Evolutionary conservation across 2,329 filamentous ascomycete species (phyloP), one percentile per base, ranked within the genome.

Genomic region (Sporothrix variecibatus): DNA sequence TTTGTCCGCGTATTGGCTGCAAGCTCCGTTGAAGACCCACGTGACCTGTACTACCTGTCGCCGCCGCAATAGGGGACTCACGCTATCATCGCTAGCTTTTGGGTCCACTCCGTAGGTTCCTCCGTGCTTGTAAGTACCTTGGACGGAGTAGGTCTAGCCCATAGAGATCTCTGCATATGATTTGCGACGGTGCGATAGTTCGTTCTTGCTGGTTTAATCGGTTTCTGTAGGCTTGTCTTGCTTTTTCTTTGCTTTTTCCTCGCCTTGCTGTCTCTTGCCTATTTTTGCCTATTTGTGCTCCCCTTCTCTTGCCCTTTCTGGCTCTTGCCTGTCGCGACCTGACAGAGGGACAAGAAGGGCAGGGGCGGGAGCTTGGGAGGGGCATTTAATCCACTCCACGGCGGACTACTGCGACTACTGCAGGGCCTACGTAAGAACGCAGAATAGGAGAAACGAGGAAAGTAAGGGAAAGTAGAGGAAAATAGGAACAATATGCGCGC

Each of bases 61-160:
- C 26, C 5, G 58, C 7, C 28, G 58, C 58, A 62, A 62, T 65
- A 28, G 38, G 38, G 53, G 31, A 64, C 34, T 40, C 2, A 20
- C 58, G 17, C 31, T 38, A 62, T 2, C 28, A 3, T n/a, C 31
- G 31, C 31, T 38, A 8, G 58, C 31, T 9, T 53, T 53, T 53
- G n/a, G 20, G 3, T 17, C 26, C 12, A 17, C 26, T 62, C 28
- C 26, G 28, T 26, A 23, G 28, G 51, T 56, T 26, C 51, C n/a
- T 56, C 51, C 23, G 12, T 28, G 53, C 12, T 64, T 23, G 58
- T 64, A 64, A 64, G 20, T 64, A 46, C 38, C 9, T 46, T 26
- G 38, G 38, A 67, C 62, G 62, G 62, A 67, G 38, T 67, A 15
- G 62, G 38, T 46, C 62, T 67, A 67, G 62, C 62, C n/a, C 6